Conservation (phyloP, 106 monocot genomes). For the Narthecium ossifragum region DNA sequence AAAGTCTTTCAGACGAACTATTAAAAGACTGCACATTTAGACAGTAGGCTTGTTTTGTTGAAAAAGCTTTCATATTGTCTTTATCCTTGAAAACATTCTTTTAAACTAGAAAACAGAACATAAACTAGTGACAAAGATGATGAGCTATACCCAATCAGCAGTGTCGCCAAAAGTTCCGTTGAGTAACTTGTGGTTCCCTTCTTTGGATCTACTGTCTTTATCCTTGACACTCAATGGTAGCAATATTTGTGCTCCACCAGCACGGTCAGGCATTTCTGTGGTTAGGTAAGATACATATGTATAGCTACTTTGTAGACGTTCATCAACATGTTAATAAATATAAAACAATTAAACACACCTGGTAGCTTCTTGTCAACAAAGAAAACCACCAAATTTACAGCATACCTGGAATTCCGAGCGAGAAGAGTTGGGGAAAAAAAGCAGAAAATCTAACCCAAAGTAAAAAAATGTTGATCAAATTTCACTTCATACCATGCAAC, state of each 20-base stretch:
- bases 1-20: too few relatives aligned
- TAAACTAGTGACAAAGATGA: too few relatives aligned
- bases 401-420: conserved; percentile 61
- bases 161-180: conserved; percentile 52
- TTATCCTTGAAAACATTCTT: not conserved
- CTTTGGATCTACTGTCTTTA: conserved; percentile 54
- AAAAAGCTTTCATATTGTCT: not conserved
- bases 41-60: too few relatives aligned
- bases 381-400: conserved; percentile 88
- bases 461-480: too few relatives aligned
- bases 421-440: not conserved
- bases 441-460: not conserved
- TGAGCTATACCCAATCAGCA: conserved; percentile 58
- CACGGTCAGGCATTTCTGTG: conserved; percentile 80
- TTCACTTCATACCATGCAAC: conserved; percentile 63
- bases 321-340: too few relatives aligned
- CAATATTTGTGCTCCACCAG: conserved; percentile 28
- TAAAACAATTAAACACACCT: conserved; percentile 31
- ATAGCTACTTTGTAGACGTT: too few relatives aligned
- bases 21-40: too few relatives aligned
- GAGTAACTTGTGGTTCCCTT: conserved; percentile 55
- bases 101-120: too few relatives aligned
- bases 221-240: conserved; percentile 63
- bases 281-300: too few relatives aligned
- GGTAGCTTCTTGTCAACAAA: conserved; percentile 76